Evolutionary conservation across 2,329 filamentous ascomycete species (phyloP), one percentile per base, ranked within the genome.

Genomic region (Microcyclospora pomicola): DNA sequence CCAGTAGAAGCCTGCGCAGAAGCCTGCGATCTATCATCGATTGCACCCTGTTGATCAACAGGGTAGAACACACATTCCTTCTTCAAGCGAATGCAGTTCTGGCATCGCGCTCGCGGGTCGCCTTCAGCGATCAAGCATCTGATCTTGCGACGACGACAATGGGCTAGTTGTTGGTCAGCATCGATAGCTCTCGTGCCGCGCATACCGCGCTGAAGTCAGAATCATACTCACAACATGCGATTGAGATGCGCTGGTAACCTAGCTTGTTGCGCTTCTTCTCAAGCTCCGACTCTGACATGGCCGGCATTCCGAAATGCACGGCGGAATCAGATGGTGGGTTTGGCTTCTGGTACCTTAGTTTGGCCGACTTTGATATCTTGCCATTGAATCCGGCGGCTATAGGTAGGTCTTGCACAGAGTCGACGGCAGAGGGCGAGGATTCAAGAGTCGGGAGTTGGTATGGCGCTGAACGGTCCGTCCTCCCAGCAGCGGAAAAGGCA

Each of bases 1-100:
- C 38, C 44, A 6, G 37, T 35, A n/a, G 40, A 41, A 14, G 46
- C 36, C 35, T 46, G 49, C 15, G 34, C 41, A 6, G 46, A 48
- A 11, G 42, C 35, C 13, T 53, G 48, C 2, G 50, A 47, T n/a
- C 42, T 42, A 31, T 47, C 44, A 27, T 57, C 54, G 9, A 52
- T 40, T 9, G 48, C 45, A 15, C 42, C 45, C 38, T 53, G 51
- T 34, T 56, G 53, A 24, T 94, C 86, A 15, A 95, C 87, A 0
- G 87, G 83, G 50, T 79, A 82, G 62, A 93, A 96, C 56, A 81
- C 84, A 62, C 88, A 96, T 47, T 94, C 85, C 55, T 93, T 95
- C 61, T 92, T 92, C 55, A 96, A 66, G 34, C 86, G 77, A 52
- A 94, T 93, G 62, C 88, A 96, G 64, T 93, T 94, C 47, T 81